A percentile compares a stretch with the other conserved stretches of the same genome.
Evolutionary conservation across 352 stramenopile species (phyloP).

Genomic region (Phytophthora syringae): DNA sequence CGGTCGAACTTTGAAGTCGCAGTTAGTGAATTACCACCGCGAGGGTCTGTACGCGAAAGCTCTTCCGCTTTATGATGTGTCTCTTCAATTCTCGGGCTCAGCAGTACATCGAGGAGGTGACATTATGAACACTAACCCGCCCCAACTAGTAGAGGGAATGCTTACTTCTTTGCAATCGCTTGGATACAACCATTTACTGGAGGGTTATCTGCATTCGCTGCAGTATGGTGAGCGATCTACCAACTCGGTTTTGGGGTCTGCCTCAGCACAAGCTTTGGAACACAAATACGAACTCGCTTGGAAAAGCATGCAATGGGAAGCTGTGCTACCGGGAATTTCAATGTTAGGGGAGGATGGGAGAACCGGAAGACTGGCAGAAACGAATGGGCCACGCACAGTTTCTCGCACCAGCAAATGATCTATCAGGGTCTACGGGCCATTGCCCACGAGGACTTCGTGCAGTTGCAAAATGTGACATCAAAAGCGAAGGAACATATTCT

Average conservation of each 20-base stretch:
- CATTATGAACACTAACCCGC: constrained; percentile 1
- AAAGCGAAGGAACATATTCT: constrained; percentile 62
- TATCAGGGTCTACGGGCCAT: constrained; percentile 67
- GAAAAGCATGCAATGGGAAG: constrained; percentile 82
- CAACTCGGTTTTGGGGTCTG: neutral
- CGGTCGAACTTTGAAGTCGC: constrained; percentile 66
- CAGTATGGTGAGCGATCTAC: constrained; percentile 1
- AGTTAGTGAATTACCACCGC: constrained; percentile 76
- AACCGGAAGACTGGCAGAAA: constrained; percentile 5
- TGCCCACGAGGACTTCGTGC: constrained; percentile 52
- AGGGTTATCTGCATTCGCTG: constrained; percentile 59
- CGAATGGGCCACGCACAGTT: constrained; percentile 12
- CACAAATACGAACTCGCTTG: constrained; percentile 83
- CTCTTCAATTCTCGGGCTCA: constrained; percentile 56
- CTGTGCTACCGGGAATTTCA: constrained; percentile 37
- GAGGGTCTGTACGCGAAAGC: constrained; percentile 65
- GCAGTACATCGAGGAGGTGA: constrained; percentile 7
- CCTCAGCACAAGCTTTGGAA: constrained; percentile 37
- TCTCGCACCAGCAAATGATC: constrained; percentile 62
- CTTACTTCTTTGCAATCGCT: constrained; percentile 66
- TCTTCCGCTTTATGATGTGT: constrained; percentile 78
- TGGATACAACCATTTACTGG: constrained; percentile 78
- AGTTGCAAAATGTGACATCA: constrained; percentile 43
- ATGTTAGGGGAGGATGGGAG: neutral
- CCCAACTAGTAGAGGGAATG: constrained; percentile 54